Percentiles rank a stretch among this genome's conserved stretches.
phyloP scores from a whole-genome alignment of 1,284 basidiomycete genomes.

The Pseudozyma thailandica region DNA sequence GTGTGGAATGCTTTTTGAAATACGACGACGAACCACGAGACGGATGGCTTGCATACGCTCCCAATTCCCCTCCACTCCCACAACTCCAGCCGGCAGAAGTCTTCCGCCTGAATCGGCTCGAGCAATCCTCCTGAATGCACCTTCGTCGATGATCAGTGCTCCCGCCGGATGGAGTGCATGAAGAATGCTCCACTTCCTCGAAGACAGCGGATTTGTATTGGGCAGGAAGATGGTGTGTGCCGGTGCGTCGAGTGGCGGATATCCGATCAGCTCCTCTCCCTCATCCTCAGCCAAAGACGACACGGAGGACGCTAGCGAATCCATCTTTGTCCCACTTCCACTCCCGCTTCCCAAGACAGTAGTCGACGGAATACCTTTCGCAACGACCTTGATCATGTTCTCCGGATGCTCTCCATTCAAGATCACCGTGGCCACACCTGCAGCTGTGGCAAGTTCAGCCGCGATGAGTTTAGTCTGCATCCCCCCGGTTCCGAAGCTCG shows the following conservation, averaged over 20 bases:
- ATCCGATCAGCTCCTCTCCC: slow-evolving; percentile 36
- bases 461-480: slow-evolving; percentile 99
- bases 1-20: slow-evolving; percentile 27
- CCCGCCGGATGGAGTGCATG: slow-evolving; percentile 91
- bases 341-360: too few relatives aligned
- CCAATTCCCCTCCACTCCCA: slow-evolving; percentile 86
- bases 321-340: slow-evolving; percentile 11
- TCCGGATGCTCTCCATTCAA: slow-evolving; percentile 73
- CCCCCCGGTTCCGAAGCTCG: slow-evolving; percentile 92
- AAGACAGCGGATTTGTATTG: slow-evolving; percentile 79
- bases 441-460: slow-evolving; percentile 94
- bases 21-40: slow-evolving; percentile 75
- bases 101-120: slow-evolving; percentile 87
- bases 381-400: slow-evolving; percentile 83
- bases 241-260: slow-evolving; percentile 69
- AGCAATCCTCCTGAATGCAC: slow-evolving; percentile 86
- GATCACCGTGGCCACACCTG: slow-evolving; percentile 94
- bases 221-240: slow-evolving; percentile 90
- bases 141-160: slow-evolving; percentile 85
- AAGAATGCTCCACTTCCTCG: slow-evolving; percentile 93
- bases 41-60: slow-evolving; percentile 93
- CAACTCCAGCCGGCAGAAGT: slow-evolving; percentile 87
- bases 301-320: slow-evolving; percentile 47
- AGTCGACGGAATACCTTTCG: slow-evolving; percentile 30
- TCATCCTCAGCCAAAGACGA: slow-evolving; percentile 40